Conservation (phyloP, 2,329 filamentous ascomycete species). For the Parastagonospora avenae region DNA sequence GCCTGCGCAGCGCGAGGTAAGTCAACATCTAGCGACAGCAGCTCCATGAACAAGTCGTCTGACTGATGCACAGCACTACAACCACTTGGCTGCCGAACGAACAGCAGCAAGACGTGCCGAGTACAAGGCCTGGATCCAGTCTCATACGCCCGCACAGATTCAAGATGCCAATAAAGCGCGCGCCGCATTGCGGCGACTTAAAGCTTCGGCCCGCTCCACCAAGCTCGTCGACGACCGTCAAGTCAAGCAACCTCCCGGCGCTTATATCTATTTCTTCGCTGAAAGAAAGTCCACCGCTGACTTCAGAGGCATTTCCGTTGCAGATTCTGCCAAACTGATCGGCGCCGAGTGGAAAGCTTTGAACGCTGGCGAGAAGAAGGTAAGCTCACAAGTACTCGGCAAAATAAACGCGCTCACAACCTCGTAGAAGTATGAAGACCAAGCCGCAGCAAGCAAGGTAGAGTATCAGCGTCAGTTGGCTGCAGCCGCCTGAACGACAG, state of each 20-base stretch:
- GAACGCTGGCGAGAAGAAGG: conserved; percentile 54
- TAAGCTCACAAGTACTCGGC: conserved; percentile 25
- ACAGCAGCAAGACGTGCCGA: conserved; percentile 50
- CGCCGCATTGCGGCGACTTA: conserved; percentile 29
- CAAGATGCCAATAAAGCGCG: conserved; percentile 65
- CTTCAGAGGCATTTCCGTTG: conserved; percentile 51
- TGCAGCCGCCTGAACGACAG: not conserved
- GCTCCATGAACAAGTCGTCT: not conserved
- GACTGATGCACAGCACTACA: conserved; percentile 54
- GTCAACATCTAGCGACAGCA: not conserved
- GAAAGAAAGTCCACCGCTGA: conserved; percentile 57
- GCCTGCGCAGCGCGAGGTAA: conserved; percentile 45
- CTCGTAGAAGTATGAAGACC: conserved; percentile 38
- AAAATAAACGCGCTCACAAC: conserved; percentile 12
- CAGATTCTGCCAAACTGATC: conserved; percentile 51
- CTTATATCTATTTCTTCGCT: conserved; percentile 52
- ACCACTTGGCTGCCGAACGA: conserved; percentile 56
- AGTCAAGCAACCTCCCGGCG: conserved; percentile 50
- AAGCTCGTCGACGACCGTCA: conserved; percentile 60
- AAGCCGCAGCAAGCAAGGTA: conserved; percentile 20
- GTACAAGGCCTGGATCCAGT: conserved; percentile 61
- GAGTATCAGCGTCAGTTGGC: conserved; percentile 20
- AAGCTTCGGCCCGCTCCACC: conserved; percentile 14
- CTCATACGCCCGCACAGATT: conserved; percentile 63
- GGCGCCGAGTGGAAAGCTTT: conserved; percentile 56